These are phyloP conservation scores for Sugiyamaella americana DNA, from an alignment of 805 yeast species.

Conservation along the genomic window DNA sequence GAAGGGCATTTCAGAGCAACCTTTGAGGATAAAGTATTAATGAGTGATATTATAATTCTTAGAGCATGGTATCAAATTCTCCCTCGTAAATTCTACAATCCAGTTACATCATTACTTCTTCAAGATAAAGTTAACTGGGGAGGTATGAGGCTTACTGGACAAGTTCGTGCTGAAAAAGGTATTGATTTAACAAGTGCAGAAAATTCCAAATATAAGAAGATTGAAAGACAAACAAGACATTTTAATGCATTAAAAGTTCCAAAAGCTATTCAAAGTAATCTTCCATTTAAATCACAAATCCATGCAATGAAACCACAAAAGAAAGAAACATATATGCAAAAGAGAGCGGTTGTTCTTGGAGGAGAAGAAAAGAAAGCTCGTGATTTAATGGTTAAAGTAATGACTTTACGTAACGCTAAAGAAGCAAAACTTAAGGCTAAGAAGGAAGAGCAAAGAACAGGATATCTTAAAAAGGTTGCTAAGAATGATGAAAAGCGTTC, in stretches of 20 bases:
- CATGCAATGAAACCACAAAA: conserved; percentile 78
- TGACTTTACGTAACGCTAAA: conserved; percentile 79
- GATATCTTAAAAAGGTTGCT: conserved; percentile 68
- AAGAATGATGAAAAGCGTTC: conserved; percentile 61
- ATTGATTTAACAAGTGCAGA: conserved; percentile 55
- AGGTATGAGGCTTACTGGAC: conserved; percentile 95
- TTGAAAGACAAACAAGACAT: conserved; percentile 77
- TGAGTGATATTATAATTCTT: conserved; percentile 76
- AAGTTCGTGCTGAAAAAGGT: conserved; percentile 71
- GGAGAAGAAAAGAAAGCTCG: conserved; percentile 94
- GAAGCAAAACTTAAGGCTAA: conserved; percentile 68
- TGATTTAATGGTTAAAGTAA: conserved; percentile 77
- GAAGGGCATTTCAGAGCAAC: conserved; percentile 96
- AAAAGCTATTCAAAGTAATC: conserved; percentile 58
- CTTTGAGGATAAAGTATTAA: conserved; percentile 87
- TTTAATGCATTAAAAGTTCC: conserved; percentile 90
- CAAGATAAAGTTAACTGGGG: conserved; percentile 80
- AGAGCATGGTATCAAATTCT: conserved; percentile 97
- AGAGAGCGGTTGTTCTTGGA: conserved; percentile 88
- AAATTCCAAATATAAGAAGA: conserved; percentile 54
- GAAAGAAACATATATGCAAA: conserved; percentile 71
- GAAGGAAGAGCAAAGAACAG: conserved; percentile 69
- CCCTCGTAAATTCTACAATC: conserved; percentile 87
- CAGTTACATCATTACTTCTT: conserved; percentile 84
- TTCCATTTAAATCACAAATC: conserved; percentile 91